Base-by-base conservation (phyloP, 352 stramenopile genomes). In the Chrysophaeum taylorii region DNA sequence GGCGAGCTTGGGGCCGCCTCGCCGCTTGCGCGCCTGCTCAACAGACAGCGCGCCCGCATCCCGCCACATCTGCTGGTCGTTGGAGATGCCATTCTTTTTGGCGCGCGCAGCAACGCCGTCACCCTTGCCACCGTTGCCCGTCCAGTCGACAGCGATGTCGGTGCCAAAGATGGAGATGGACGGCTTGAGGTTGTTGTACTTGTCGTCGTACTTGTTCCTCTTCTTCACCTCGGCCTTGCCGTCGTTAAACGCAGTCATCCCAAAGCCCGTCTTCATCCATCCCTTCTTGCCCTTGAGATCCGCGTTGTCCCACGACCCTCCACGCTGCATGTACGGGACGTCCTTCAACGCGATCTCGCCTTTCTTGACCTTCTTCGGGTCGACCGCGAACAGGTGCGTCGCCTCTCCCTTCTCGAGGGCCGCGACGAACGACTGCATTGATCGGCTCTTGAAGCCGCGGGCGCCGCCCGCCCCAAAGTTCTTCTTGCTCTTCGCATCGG, bases 51-150 rank as follows among this genome's bases (percentile, higher is more conserved):
- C 57, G 7, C 57, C 57, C 12, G 57, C 14, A 36, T 66, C 57
- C 33, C 57, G 57, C 57, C 57, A 66, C 57, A 66, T 66, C 35
- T 66, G 57, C 57, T 66, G 33, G n/a, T 66, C 57, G 31, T 45
- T 66, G 2, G 57, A 66, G 33, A 66, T 45, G 31, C 57, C 57
- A 25, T 66, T 66, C 4, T n/a, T 15, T 25, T 42, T 66, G 2
- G 57, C 57, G 12, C 57, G 57, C 4, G 27, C 33, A 16, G 9
- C 53, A 33, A 64, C 29, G 53, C 53, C 53, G 33, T 38, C 53
- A 15, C 15, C 35, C 12, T 18, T 64, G 15, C 5, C 57, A 25
- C 57, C 57, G 2, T 31, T 23, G 35, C 57, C 57, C 33, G 57
- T 66, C n/a, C n/a, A n/a, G n/a, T n/a, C n/a, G n/a, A n/a, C n/a